Evolutionary conservation across 2,329 filamentous ascomycete species (phyloP), one percentile per base, ranked within the genome.

Genomic region (Botrytis byssoidea): DNA sequence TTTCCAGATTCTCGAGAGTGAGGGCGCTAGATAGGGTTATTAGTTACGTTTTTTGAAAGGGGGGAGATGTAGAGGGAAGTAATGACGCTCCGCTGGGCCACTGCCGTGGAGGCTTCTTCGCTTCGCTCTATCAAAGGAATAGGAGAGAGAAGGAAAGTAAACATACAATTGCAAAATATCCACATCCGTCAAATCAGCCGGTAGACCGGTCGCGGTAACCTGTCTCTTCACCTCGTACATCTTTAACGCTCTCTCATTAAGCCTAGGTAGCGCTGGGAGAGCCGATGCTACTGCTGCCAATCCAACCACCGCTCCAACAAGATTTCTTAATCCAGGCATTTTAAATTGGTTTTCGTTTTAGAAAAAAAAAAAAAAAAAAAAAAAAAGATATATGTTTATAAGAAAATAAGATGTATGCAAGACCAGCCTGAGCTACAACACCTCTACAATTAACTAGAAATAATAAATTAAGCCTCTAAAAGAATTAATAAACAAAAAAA

Each of bases 1-100:
- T 86, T 83, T 94, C 92, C 79, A 94, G 90, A 83, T 92, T 90
- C 83, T 94, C 92, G 64, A 93, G 86, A 9, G 91, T 93, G 73
- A 93, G 84, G 75, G 91, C 91, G 80, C 89, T 91, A 76, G 29
- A 71, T 16, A n/a, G 16, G 1, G 0, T 8, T 48, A 9, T 35
- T 75, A 73, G 70, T 73, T 70, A n/a, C 8, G 61, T 20, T 18
- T 12, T n/a, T 35, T 25, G 25, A 1, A 10, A 2, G 7, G 16
- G 14, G 20, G 12, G 22, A 9, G 10, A 63, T 16, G 2, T 0
- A 37, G 8, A 55, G 9, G 16, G 16, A 29, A 4, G n/a, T 0
- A 48, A 18, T 48, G 48, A 42, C 48, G 35, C 48, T 57, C 65
- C 35, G 18, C 48, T 67, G 2, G 32, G 46, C 46, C 64, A 29